Evolutionary conservation across 495 filamentous ascomycete species (phyloP).

Genomic region (Alectoria sarmentosa): DNA sequence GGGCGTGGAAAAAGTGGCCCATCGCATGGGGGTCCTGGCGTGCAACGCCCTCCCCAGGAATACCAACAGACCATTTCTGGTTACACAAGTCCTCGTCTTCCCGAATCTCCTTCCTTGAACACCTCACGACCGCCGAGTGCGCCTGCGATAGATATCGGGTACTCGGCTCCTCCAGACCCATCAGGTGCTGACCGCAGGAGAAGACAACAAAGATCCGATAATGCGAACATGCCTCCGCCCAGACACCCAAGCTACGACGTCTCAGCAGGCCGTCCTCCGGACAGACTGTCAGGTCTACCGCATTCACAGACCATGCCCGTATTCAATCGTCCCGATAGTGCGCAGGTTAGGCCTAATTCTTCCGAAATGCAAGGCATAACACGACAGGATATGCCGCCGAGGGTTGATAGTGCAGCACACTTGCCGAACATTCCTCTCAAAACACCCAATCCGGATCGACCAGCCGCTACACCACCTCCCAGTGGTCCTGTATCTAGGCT

Average conservation of each 20-base stretch:
- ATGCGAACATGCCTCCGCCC: conserved; percentile 16
- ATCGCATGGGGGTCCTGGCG: neutral
- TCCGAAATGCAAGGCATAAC: conserved; percentile 13
- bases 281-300: conserved; percentile 21
- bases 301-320: conserved; percentile 21
- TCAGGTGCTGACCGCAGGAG: conserved; percentile 30
- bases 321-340: conserved; percentile 14
- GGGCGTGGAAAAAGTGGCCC: conserved; percentile 24
- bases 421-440: conserved; percentile 20
- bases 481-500: conserved; percentile 33
- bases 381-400: conserved; percentile 16
- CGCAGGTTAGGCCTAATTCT: conserved; percentile 8
- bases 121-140: conserved; percentile 16
- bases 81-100: conserved; percentile 24
- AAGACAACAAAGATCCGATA: conserved; percentile 29
- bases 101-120: conserved; percentile 8
- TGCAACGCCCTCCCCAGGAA: conserved; percentile 25
- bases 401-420: conserved; percentile 7
- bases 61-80: conserved; percentile 37
- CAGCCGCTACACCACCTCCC: conserved; percentile 31
- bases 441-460: conserved; percentile 15
- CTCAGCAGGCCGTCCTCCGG: conserved; percentile 12
- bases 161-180: conserved; percentile 44
- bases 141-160: conserved; percentile 46
- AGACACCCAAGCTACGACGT: conserved; percentile 19